A percentile compares a stretch with the other conserved stretches of the same genome.
These are phyloP conservation scores for Saccharum hybrid DNA, from an alignment of 202 grass and related monocot species.

Conservation along the genomic window DNA sequence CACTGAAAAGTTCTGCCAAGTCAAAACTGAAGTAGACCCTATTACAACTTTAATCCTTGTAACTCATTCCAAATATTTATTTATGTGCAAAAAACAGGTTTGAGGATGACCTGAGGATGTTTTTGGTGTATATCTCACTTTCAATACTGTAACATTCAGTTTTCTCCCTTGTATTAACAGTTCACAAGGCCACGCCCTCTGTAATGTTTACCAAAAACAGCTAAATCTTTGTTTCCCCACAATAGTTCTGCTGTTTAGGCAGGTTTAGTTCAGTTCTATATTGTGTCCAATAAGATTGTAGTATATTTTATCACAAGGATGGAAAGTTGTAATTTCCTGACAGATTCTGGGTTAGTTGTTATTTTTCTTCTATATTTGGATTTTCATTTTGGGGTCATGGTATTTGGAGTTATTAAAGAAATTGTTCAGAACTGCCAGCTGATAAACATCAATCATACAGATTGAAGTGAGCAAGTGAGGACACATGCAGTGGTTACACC, in stretches of 20 bases:
- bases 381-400: not conserved
- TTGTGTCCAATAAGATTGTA: slow-evolving; percentile 3
- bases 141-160: slow-evolving; percentile 44
- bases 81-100: slow-evolving; percentile 41
- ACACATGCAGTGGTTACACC: slow-evolving; percentile 20
- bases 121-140: slow-evolving; percentile 49
- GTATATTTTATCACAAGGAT: not conserved
- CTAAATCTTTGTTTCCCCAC: not conserved
- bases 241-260: slow-evolving; percentile 19
- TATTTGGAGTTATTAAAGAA: slow-evolving; percentile 16
- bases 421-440: slow-evolving; percentile 22
- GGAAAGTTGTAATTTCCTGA: not conserved
- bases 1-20: slow-evolving; percentile 91
- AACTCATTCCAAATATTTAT: slow-evolving; percentile 39
- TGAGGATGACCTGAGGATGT: slow-evolving; percentile 13
- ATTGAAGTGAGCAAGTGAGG: slow-evolving; percentile 12
- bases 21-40: slow-evolving; percentile 93
- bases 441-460: slow-evolving; percentile 28
- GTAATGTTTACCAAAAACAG: slow-evolving; percentile 36
- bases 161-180: slow-evolving; percentile 26
- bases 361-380: not conserved
- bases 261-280: slow-evolving; percentile 2
- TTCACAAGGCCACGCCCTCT: not conserved
- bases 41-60: slow-evolving; percentile 31
- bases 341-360: not conserved